Base-by-base conservation (phyloP, 805 yeast species). In the Candida boidinii region DNA sequence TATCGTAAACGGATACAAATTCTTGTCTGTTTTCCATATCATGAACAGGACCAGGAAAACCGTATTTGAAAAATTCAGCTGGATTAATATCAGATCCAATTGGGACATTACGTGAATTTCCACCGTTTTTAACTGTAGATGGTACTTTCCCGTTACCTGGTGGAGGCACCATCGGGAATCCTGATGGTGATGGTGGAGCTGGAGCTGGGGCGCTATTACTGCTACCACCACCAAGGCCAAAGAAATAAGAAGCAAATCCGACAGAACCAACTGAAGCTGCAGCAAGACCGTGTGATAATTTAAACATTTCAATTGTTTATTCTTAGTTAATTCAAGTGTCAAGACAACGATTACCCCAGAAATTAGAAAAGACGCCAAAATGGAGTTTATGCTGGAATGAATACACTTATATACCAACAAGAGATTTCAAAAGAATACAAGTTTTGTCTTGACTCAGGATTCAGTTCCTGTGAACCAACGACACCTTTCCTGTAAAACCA, bases 41-140 rank as follows among this genome's bases (percentile, higher is more conserved):
- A 54, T 86, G 94, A 21, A 83, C 70, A 0, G 97, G 97, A 2
- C 96, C 95, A 0, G 97, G 98, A 49, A 84, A 86, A 4, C 98
- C 98, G 52, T 83, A 88, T 46, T 79, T 77, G 64, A 87, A 88
- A 60, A 82, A 87, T 6, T 66, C 94, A 16, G 73, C 70, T 0
- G 97, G 98, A 38, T 74, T 68, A 4, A 85, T 73, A 4, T 46
- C 46, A 5, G 61, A 58, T 31, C 48, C 56, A 30, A 58, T 38
- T 10, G 51, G 37, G 7, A 43, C 23, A 11, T 21, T 19, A 9
- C 23, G 13, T 5, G 28, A 31, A 10, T 26, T 28, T 7, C 44
- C 10, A 26, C 17, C 7, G 37, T 20, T 11, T 14, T n/a, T 23
- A 14, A 6, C 29, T 6, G 30, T 7, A 14, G 30, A 28, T 4